Conservation (phyloP, 2,329 filamentous ascomycete species). For the Cercospora zeina region DNA sequence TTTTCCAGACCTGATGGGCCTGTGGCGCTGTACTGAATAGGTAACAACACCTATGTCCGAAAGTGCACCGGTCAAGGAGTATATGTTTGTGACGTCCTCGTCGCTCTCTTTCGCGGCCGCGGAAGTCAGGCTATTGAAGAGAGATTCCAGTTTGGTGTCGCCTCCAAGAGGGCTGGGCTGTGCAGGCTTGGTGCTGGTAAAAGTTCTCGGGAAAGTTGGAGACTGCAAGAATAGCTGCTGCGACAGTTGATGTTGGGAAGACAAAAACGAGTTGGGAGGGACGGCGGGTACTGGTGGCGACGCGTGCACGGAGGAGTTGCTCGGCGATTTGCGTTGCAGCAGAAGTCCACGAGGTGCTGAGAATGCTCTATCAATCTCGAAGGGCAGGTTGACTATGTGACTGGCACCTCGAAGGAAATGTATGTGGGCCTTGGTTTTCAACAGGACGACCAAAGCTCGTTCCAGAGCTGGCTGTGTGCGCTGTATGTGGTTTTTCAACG, state of each 20-base stretch:
- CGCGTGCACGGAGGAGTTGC: conserved; percentile 44
- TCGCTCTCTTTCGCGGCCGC: conserved; percentile 22
- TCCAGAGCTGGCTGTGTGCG: conserved; percentile 7
- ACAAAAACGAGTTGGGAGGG: conserved; percentile 81
- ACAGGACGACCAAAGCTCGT: conserved; percentile 77
- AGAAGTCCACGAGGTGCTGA: conserved; percentile 80
- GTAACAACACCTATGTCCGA: conserved; percentile 77
- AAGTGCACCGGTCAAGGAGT: conserved; percentile 81
- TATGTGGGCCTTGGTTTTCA: conserved; percentile 89
- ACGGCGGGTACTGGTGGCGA: conserved; percentile 53
- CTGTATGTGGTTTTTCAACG: background rate
- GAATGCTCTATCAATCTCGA: conserved; percentile 86
- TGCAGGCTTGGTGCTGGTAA: conserved; percentile 24
- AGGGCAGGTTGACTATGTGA: conserved; percentile 89
- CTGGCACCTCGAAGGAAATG: conserved; percentile 86
- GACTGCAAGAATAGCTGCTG: conserved; percentile 41
- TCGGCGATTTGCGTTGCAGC: conserved; percentile 73
- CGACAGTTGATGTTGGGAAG: conserved; percentile 57
- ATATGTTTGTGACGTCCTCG: conserved; percentile 69
- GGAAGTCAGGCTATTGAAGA: conserved; percentile 34
- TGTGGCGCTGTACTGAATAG: conserved; percentile 35
- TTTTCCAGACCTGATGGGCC: conserved; percentile 30
- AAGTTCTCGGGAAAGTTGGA: conserved; percentile 37
- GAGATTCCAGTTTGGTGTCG: conserved; percentile 32
- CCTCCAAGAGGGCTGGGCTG: conserved; percentile 33